Evolutionary conservation across 768 basidiomycete species (phyloP), one percentile per base, ranked within the genome.

Genomic region (Tremella fuciformis): DNA sequence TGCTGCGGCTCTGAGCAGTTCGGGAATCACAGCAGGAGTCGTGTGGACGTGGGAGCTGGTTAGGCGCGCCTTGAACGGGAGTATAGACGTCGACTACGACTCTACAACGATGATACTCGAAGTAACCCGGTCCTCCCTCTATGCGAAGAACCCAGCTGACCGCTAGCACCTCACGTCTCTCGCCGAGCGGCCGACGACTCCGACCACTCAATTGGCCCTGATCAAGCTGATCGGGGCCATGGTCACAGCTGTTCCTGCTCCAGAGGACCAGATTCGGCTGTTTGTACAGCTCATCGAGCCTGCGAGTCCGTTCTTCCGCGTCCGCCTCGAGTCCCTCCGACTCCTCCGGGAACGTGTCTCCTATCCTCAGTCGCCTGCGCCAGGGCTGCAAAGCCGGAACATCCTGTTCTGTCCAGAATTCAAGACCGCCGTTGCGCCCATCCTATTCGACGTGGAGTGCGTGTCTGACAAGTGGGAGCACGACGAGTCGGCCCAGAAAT

Each of bases 221-320:
- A 57, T 64, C 51, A 70, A 69, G 40, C 62, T 73, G 3, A 56
- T 67, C 6, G 62, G 58, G 29, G 52, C 51, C 1, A 38, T 70
- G 21, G 47, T 69, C 7, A 37, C 44, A 8, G 39, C 48, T n/a
- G 39, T 41, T 8, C 18, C 42, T 15, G 2, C 42, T n/a, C 54
- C 40, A 6, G 26, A 25, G 4, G 58, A 65, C 19, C 54, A 63
- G 46, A 58, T 70, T 15, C 18, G 62, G 19, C 58, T 73, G 0
- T 56, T 67, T 22, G 59, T 64, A 29, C 51, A 69, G 68, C 55
- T 69, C 3, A 26, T 73, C 11, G 68, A 69, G 19, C 65, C 66
- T 18, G 48, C 48, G 0, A 69, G 69, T 26, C 71, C 71, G 8
- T 73, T 67, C 51, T 65, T 67, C 8, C 57, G 60, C 19, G 59